These are phyloP conservation scores for Apiospora aurea DNA, from an alignment of 2,329 filamentous ascomycete genomes.

Conservation along the genomic window DNA sequence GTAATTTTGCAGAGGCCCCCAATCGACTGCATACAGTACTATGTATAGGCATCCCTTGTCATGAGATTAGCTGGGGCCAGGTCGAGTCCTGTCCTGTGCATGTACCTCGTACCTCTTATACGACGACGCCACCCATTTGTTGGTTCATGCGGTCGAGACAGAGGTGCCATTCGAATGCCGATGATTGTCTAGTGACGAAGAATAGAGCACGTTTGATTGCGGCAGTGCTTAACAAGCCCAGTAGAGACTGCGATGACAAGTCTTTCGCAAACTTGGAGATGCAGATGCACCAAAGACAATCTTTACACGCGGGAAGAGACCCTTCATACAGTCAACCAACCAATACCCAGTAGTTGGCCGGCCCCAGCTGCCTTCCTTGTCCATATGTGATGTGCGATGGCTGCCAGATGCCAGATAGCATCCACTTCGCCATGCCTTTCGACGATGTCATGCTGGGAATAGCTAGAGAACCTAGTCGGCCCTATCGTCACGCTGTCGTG, in stretches of 20 bases:
- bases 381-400: constrained; percentile 3
- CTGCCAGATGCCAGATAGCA: constrained; percentile 13
- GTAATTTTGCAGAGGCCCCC: neutral
- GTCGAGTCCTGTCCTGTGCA: neutral
- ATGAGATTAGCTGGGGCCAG: constrained; percentile 16
- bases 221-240: neutral
- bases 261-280: neutral
- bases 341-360: neutral
- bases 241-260: neutral
- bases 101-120: constrained; percentile 15
- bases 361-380: constrained; percentile 15
- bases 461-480: neutral
- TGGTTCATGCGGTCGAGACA: neutral
- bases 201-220: neutral
- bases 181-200: neutral
- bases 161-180: neutral
- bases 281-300: neutral
- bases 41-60: constrained; percentile 2
- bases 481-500: neutral
- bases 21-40: neutral
- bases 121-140: neutral
- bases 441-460: constrained; percentile 11
- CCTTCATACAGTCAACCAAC: neutral
- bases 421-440: constrained; percentile 9
- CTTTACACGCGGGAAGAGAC: neutral